Percentiles rank a stretch among this genome's conserved stretches.
Conservation (phyloP, 192 early-diverging fungal species). For the Podila verticillata region DNA sequence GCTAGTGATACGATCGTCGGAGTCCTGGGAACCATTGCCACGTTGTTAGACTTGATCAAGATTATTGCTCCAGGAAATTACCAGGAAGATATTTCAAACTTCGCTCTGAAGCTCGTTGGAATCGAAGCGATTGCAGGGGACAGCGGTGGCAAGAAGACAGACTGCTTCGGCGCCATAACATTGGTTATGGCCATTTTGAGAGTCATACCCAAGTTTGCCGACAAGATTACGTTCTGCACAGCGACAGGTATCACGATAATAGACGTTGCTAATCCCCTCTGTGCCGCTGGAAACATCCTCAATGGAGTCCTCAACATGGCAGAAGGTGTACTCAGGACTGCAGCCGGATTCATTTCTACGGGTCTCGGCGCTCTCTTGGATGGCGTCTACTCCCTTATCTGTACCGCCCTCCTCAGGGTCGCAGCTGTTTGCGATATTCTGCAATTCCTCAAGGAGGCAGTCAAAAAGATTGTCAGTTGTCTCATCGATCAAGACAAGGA, state of each 20-base stretch:
- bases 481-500: no score
- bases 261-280: no score
- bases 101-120: not conserved
- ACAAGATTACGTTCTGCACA: not conserved
- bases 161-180: not conserved
- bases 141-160: not conserved
- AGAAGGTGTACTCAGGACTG: not conserved
- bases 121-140: not conserved
- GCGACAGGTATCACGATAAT: no score
- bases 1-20: not conserved
- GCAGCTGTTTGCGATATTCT: no score
- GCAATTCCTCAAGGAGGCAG: no score
- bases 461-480: no score
- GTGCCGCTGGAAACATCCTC: not conserved
- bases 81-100: not conserved
- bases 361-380: no score
- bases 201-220: not conserved
- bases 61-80: not conserved
- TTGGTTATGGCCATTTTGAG: not conserved
- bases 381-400: no score
- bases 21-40: not conserved
- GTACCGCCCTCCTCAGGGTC: no score
- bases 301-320: not conserved
- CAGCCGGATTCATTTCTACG: no score
- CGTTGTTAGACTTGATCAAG: not conserved